Percentiles rank a stretch among this genome's conserved stretches.
Evolutionary conservation across 1,284 basidiomycete species (phyloP).

Genomic region (Pseudozyma pruni): DNA sequence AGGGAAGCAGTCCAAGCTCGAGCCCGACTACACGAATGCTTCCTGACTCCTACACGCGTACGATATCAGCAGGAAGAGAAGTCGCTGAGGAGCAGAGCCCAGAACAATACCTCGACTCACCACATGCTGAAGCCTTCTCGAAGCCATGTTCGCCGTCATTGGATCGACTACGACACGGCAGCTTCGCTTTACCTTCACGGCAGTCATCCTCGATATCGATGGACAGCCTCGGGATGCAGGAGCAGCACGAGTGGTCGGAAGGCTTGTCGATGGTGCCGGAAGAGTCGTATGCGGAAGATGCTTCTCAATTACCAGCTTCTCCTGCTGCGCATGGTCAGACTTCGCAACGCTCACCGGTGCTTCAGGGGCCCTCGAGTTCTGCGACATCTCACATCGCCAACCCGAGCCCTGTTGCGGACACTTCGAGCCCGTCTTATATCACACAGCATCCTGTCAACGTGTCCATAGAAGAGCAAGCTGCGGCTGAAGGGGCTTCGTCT

Average conservation of each 20-base stretch:
- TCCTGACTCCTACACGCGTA: background rate
- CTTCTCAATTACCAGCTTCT: slow-evolving; percentile 8
- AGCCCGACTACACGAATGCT: slow-evolving; percentile 17
- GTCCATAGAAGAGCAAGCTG: no score
- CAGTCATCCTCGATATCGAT: background rate
- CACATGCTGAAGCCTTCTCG: background rate
- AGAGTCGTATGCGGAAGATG: slow-evolving; percentile 28
- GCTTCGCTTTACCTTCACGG: background rate
- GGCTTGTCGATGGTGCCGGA: slow-evolving; percentile 35
- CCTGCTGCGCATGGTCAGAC: background rate
- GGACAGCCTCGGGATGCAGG: background rate
- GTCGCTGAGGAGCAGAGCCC: background rate
- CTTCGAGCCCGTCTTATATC: no score
- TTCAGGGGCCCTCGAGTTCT: background rate
- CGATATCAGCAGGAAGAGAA: background rate
- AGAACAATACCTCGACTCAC: background rate
- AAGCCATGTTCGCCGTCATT: background rate
- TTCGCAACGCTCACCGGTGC: background rate
- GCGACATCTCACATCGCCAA: background rate
- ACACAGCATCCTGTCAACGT: no score
- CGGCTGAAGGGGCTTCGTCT: no score
- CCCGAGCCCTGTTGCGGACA: no score
- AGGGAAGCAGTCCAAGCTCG: slow-evolving; percentile 23
- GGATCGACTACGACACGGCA: background rate
- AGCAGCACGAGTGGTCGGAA: slow-evolving; percentile 15